Conservation (phyloP, 2,329 filamentous ascomycete species). For the Xylariaceae sp. region DNA sequence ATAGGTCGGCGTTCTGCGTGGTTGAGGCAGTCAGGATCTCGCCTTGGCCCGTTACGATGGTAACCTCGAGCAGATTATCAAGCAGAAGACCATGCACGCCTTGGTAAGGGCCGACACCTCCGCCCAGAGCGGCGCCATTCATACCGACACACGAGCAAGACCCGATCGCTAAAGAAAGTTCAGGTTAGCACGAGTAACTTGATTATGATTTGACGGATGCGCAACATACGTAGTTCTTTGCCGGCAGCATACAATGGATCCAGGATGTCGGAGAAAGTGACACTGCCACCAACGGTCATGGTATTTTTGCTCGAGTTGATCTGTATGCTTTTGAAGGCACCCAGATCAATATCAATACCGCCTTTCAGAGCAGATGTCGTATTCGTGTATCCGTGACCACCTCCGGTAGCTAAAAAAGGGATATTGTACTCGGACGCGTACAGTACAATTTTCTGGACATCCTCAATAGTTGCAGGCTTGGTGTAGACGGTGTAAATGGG, state of each 20-base stretch:
- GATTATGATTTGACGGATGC: neutral
- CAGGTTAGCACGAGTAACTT: neutral
- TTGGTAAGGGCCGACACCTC: neutral
- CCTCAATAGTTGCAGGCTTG: too few species aligned
- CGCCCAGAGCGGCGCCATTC: conserved; percentile 1
- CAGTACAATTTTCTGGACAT: too few species aligned
- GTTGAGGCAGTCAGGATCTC: neutral
- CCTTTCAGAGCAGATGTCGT: neutral
- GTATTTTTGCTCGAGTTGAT: neutral
- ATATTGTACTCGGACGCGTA: too few species aligned
- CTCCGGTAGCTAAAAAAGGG: neutral
- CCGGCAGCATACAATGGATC: neutral
- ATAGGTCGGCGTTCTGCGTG: conserved; percentile 33
- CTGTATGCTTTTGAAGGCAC: neutral
- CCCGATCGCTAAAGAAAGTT: neutral
- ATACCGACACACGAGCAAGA: conserved; percentile 1
- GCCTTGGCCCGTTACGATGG: neutral
- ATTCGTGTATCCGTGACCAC: neutral
- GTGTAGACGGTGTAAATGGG: too few species aligned
- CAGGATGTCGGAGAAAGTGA: neutral
- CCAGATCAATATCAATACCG: neutral
- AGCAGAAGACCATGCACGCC: conserved; percentile 2
- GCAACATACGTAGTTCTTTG: neutral
- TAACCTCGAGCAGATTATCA: neutral
- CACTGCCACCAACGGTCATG: neutral